phyloP scores from a whole-genome alignment of 2,329 filamentous ascomycete genomes.

The Drechslerella dactyloides region DNA sequence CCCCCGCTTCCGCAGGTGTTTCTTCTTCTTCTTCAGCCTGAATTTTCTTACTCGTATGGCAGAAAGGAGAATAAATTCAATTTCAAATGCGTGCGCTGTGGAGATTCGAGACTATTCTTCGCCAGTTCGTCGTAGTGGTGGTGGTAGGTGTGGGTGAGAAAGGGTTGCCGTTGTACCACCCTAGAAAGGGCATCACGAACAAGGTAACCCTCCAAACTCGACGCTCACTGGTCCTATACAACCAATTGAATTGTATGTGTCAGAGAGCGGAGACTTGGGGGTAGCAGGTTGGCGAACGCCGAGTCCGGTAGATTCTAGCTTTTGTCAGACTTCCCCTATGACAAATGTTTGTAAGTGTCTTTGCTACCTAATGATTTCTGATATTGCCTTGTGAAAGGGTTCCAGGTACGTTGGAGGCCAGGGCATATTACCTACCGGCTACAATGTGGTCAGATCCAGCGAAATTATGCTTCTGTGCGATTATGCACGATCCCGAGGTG shows the following conservation, averaged over 20 bases:
- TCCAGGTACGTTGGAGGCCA: slow-evolving; percentile 26
- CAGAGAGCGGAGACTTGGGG: slow-evolving; percentile 18
- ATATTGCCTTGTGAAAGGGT: neutral
- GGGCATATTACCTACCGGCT: slow-evolving; percentile 26
- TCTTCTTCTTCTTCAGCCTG: slow-evolving; percentile 15
- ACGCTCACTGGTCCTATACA: slow-evolving; percentile 6
- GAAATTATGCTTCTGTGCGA: slow-evolving; percentile 20
- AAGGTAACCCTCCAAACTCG: slow-evolving; percentile 26
- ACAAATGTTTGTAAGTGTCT: slow-evolving; percentile 41
- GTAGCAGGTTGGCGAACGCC: slow-evolving; percentile 16
- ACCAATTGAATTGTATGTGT: slow-evolving; percentile 10
- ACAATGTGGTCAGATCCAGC: slow-evolving; percentile 22
- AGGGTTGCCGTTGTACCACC: slow-evolving; percentile 45
- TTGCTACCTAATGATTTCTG: slow-evolving; percentile 20
- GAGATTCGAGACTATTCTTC: slow-evolving; percentile 27
- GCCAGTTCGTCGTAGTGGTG: slow-evolving; percentile 20
- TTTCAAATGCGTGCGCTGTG: slow-evolving; percentile 27
- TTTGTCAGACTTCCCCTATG: slow-evolving; percentile 41
- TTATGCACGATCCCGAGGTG: slow-evolving; percentile 48
- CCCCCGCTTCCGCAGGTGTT: slow-evolving; percentile 15
- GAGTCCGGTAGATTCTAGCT: slow-evolving; percentile 13
- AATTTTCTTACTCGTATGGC: slow-evolving; percentile 4
- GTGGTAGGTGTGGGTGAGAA: slow-evolving; percentile 18
- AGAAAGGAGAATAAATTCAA: slow-evolving; percentile 31
- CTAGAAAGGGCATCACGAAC: slow-evolving; percentile 44